Evolutionary conservation across 169 alveolate species (phyloP), one percentile per base, ranked within the genome.

Genomic region (Blepharisma undulans): DNA sequence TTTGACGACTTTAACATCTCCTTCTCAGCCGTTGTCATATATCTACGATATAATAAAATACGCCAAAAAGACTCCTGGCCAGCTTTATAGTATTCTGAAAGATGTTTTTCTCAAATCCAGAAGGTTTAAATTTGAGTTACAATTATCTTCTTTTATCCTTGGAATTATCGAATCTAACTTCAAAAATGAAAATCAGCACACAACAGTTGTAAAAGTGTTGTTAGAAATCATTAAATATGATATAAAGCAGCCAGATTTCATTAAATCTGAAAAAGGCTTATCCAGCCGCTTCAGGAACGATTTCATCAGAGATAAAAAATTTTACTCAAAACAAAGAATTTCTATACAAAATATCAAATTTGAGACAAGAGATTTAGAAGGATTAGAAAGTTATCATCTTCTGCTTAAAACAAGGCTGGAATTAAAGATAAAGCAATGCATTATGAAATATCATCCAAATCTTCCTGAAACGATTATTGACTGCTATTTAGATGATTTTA

Each of bases 401-500:
- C 27, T 82, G 76, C 32, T 22, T 0, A 10, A 25, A 18, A 33
- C 29, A 6, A 30, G 7, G 22, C 29, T 82, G 36, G 36, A 32
- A 8, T 22, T 82, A 21, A 82, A 33, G 6, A n/a, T 59, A 21
- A 34, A 82, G 18, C 34, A 34, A 21, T 34, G 89, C 36, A 21
- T 82, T 32, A 82, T 82, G 78, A 82, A 82, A 82, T 27, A 22
- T 4, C 89, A 82, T n/a, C 89, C 89, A 25, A n/a, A 60, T 59
- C 48, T 82, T 4, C 29, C 29, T 16, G 89, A 82, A 82, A 60
- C 22, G 14, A 60, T 82, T 4, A 48, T 33, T n/a, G 89, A 82
- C 7, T 59, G 33, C 76, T 32, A 22, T 30, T 25, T 59, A 10
- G 29, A 34, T 14, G 12, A 82, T 30, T 22, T 82, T 21, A 59